These are phyloP conservation scores for Myxozyma geophila DNA, from an alignment of 805 yeast species.

Conservation along the genomic window DNA sequence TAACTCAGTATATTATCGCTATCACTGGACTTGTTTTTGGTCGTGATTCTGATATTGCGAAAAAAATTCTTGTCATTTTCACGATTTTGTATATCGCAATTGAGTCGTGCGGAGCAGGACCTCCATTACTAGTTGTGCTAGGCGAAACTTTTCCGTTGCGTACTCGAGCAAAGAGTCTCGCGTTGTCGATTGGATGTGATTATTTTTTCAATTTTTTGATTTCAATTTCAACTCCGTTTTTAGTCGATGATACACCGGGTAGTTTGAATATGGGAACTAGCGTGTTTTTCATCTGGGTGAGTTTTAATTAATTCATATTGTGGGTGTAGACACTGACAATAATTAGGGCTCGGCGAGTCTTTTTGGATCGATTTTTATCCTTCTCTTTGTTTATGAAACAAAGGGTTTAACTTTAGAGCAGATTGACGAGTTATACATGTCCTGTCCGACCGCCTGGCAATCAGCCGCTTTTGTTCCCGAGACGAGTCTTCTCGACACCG, in stretches of 20 bases:
- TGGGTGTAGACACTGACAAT: not conserved
- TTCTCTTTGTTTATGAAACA: slow-evolving; percentile 76
- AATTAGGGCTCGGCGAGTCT: slow-evolving; percentile 51
- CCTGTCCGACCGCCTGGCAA: slow-evolving; percentile 22
- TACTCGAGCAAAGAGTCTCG: slow-evolving; percentile 27
- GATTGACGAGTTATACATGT: slow-evolving; percentile 66
- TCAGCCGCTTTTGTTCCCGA: slow-evolving; percentile 18
- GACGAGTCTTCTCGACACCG: not conserved
- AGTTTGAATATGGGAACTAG: slow-evolving; percentile 26
- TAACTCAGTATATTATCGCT: slow-evolving; percentile 70
- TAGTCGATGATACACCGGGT: slow-evolving; percentile 48
- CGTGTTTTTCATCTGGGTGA: slow-evolving; percentile 32
- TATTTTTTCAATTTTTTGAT: slow-evolving; percentile 44
- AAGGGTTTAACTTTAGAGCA: slow-evolving; percentile 82
- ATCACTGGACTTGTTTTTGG: slow-evolving; percentile 54
- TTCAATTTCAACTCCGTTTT: slow-evolving; percentile 34
- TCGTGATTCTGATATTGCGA: slow-evolving; percentile 49
- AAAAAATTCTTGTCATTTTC: slow-evolving; percentile 57
- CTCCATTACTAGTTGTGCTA: slow-evolving; percentile 58
- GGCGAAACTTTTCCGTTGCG: slow-evolving; percentile 34
- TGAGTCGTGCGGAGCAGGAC: slow-evolving; percentile 86
- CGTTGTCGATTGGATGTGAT: slow-evolving; percentile 30
- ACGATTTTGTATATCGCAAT: slow-evolving; percentile 68
- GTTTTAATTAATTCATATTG: not conserved
- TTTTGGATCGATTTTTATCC: slow-evolving; percentile 65